Conservation (phyloP, 2,329 filamentous ascomycete genomes). For the Pseudogymnoascus sp. region DNA sequence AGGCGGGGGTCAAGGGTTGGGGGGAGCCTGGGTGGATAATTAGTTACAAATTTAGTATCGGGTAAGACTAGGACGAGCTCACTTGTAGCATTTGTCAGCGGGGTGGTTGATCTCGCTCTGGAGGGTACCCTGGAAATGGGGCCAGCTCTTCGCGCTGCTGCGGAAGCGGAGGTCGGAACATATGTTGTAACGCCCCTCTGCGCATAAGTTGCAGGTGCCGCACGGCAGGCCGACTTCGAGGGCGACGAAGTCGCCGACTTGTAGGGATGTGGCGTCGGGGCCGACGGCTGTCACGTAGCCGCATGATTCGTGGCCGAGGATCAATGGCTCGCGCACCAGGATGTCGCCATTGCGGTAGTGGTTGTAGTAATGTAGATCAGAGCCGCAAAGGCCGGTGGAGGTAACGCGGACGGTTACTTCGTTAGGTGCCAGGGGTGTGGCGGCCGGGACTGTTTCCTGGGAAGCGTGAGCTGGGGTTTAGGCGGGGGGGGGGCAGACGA, state of each 20-base stretch:
- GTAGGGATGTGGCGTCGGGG: slow-evolving; percentile 53
- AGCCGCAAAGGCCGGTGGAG: slow-evolving; percentile 64
- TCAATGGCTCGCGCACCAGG: slow-evolving; percentile 57
- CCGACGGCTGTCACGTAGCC: slow-evolving; percentile 73
- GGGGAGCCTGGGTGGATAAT: slow-evolving; percentile 47
- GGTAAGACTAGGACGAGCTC: no score
- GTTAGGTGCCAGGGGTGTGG: slow-evolving; percentile 36
- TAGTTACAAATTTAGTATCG: not conserved
- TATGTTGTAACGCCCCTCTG: slow-evolving; percentile 80
- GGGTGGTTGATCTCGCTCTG: slow-evolving; percentile 80
- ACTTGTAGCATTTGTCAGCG: slow-evolving; percentile 85
- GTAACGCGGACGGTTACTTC: slow-evolving; percentile 61
- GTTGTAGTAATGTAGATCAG: slow-evolving; percentile 64
- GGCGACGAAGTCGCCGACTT: slow-evolving; percentile 77
- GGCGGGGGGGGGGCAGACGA: slow-evolving; percentile 30
- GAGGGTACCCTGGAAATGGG: slow-evolving; percentile 82
- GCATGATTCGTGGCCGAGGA: slow-evolving; percentile 67
- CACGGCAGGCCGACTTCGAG: slow-evolving; percentile 88
- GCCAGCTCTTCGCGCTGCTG: slow-evolving; percentile 55
- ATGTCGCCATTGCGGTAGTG: slow-evolving; percentile 65
- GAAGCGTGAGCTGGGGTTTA: slow-evolving; percentile 29
- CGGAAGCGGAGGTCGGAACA: slow-evolving; percentile 85
- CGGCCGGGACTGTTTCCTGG: slow-evolving; percentile 34
- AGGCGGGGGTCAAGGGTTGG: slow-evolving; percentile 71
- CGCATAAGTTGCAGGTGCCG: slow-evolving; percentile 70